Evolutionary conservation across 2,329 filamentous ascomycete species (phyloP), one percentile per base, ranked within the genome.

Genomic region (Cryphonectria radicalis): DNA sequence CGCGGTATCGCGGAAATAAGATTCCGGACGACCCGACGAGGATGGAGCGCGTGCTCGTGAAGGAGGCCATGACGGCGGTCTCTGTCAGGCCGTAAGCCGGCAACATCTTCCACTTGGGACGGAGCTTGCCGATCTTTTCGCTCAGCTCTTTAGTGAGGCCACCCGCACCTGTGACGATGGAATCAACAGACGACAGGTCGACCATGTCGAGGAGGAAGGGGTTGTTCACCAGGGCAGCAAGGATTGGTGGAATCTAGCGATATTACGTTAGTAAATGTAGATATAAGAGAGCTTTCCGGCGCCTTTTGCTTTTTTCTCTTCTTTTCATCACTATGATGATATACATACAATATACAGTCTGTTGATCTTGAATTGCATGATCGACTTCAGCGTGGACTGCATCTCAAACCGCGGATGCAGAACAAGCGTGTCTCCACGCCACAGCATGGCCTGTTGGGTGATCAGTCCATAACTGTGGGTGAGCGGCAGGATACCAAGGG

Each of bases 311-410:
- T 40, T 40, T 11, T 13, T 3, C 37, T 40, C 10, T 40, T 10
- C 8, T 11, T 3, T 40, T 13, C 10, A 11, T 46, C 17, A 46
- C 19, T 3, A 53, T n/a, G 22, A 25, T 2, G 19, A n/a, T n/a
- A 25, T n/a, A 53, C 46, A 8, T 19, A 53, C 46, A 25, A n/a
- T 53, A n/a, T 53, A 53, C 22, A 53, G 22, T 19, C 46, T n/a
- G 46, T 53, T 53, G 46, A 53, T 53, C 46, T 53, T 53, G n/a
- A 53, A 53, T 11, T 53, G 46, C 46, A 53, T 53, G 46, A 53
- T 53, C 10, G 46, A 53, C 19, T 53, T 53, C 46, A 53, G n/a
- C 22, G n/a, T 53, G 22, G 46, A 53, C 46, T 53, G 46, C 46
- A 53, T 53, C 46, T 53, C 46, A n/a, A 53, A 53, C 0, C 46